phyloP scores from a whole-genome alignment of 2,329 filamentous ascomycete genomes.

The Dactylellina sp. region DNA sequence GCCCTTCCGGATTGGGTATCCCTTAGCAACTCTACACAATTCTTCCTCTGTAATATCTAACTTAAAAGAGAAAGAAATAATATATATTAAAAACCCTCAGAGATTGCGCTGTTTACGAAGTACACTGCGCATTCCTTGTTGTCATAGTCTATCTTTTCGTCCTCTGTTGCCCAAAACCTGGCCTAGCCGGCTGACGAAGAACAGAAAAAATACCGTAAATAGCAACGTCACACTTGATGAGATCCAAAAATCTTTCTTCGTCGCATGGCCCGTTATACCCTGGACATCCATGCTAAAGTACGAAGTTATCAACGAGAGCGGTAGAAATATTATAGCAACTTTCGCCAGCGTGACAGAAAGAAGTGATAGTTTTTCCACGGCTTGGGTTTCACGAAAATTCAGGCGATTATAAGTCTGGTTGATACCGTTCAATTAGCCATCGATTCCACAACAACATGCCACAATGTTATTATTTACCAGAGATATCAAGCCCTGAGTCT shows the following conservation, averaged over 20 bases:
- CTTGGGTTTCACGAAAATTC: conserved; percentile 67
- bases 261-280: conserved; percentile 42
- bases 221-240: background rate
- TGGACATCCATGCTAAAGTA: conserved; percentile 67
- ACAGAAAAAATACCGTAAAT: background rate
- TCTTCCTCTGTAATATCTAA: too few relatives aligned
- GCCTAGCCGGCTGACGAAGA: background rate
- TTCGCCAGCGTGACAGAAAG: conserved; percentile 68
- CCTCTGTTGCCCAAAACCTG: background rate
- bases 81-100: too few relatives aligned
- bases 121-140: too few relatives aligned
- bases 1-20: too few relatives aligned
- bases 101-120: too few relatives aligned
- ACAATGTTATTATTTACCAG: conserved; percentile 59
- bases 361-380: conserved; percentile 67
- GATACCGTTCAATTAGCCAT: background rate
- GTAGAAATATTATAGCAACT: conserved; percentile 68
- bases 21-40: too few relatives aligned
- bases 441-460: too few relatives aligned
- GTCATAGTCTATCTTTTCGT: background rate
- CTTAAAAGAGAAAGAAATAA: too few relatives aligned
- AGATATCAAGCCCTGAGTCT: conserved; percentile 67
- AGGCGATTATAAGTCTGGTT: conserved; percentile 68
- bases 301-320: conserved; percentile 67
- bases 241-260: conserved; percentile 6